phyloP scores from a whole-genome alignment of 495 filamentous ascomycete species.

The Neurospora discreta region DNA sequence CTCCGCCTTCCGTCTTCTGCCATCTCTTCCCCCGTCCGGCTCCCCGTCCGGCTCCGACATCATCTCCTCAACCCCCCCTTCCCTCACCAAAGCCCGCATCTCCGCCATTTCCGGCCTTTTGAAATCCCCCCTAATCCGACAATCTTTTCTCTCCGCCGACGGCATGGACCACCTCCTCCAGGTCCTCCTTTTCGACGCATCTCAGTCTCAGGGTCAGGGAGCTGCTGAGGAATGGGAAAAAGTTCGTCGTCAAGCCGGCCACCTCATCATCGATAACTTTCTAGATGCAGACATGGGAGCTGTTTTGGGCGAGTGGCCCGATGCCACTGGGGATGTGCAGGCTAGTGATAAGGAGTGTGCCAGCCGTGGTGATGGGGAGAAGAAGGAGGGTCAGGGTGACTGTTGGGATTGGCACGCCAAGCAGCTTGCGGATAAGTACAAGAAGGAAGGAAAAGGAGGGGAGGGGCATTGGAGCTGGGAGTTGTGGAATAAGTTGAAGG shows the following conservation, averaged over 20 bases:
- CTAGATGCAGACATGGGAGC: conserved; percentile 49
- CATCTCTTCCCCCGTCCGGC: conserved; percentile 1
- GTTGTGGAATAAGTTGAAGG: conserved; percentile 12
- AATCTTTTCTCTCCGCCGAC: conserved; percentile 36
- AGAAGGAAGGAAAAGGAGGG: conserved; percentile 3
- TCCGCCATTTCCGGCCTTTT: conserved; percentile 31
- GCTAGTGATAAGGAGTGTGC: conserved; percentile 18
- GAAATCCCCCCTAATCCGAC: conserved; percentile 32
- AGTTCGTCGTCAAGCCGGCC: conserved; percentile 31
- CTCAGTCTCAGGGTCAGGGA: background rate
- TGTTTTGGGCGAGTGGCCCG: conserved; percentile 36
- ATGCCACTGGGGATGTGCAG: background rate
- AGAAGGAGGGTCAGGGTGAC: conserved; percentile 11
- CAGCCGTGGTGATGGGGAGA: conserved; percentile 1
- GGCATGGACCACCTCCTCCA: conserved; percentile 37
- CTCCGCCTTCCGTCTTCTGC: conserved; percentile 16
- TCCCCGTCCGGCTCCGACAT: too few relatives aligned
- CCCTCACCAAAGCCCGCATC: conserved; percentile 26
- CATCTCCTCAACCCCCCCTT: conserved; percentile 9
- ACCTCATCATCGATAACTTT: conserved; percentile 48
- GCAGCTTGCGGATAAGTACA: conserved; percentile 10
- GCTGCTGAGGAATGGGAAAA: conserved; percentile 23
- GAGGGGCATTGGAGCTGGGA: conserved; percentile 24
- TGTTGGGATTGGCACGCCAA: conserved; percentile 33
- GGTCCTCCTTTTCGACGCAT: conserved; percentile 18